Base-by-base conservation (phyloP, 2,329 filamentous ascomycete species). In the Ilyonectria destructans region DNA sequence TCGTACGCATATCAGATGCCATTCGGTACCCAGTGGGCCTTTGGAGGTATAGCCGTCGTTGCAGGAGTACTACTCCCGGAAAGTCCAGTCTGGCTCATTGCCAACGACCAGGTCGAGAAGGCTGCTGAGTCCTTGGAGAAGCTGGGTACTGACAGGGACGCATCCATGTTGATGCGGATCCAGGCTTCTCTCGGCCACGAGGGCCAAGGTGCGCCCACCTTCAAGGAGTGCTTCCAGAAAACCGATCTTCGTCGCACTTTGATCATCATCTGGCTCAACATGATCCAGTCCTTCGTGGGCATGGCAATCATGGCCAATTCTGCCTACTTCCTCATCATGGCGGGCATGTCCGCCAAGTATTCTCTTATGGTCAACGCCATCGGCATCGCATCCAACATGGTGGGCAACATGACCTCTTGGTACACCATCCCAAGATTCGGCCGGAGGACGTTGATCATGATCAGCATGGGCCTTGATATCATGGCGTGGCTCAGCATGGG, bases 321-420 rank as follows among this genome's bases (percentile, higher is more conserved):
- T 21, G 26, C 46, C 17, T 65, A 59, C 35, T 59, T 64, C 31
- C 45, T 65, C 23, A 54, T 58, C 29, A 65, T 58, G 46, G 55
- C 37, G 4, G 56, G 46, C 23, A 54, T 65, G 46, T 37, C 23
- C 7, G 13, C 46, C 4, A 52, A 23, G 19, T 49, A 52, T 17
- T 31, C 31, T 6, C 31, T 40, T 15, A 52, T 52, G 58, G 46
- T 51, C 15, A 51, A 33, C 9, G 19, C 40, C 21, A 48, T 58
- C 17, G 43, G 56, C n/a, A 48, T 60, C 8, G 58, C 58, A 26
- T 60, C 58, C 7, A 51, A 59, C 12, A 60, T 52, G 58, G 35
- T 55, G 1, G 12, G 35, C 29, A 55, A 56, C 5, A 48, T 62
- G 17, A 17, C 43, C 15, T 48, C 33, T 48, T 56, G 51, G 31